Evolutionary conservation across 169 alveolate genomes (phyloP).

Genomic region (Amoebophrya sp.): DNA sequence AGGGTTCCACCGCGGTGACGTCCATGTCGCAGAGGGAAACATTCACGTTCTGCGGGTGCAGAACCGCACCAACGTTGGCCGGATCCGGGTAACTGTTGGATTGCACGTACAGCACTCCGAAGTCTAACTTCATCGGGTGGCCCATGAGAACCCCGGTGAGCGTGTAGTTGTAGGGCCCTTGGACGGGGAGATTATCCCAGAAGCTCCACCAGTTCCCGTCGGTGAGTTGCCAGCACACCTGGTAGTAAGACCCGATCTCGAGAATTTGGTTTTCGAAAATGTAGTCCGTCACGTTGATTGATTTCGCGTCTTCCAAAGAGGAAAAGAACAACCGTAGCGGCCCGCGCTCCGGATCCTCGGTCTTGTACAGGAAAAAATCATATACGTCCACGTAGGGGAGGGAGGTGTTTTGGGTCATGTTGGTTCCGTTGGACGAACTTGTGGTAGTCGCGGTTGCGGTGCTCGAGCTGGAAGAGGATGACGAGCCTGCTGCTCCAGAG

Average conservation of each 20-base stretch:
- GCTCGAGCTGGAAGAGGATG: background rate
- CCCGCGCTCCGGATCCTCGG: background rate
- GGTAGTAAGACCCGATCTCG: background rate
- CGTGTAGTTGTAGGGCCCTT: background rate
- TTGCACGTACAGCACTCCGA: background rate
- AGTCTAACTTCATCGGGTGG: background rate
- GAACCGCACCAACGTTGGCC: background rate
- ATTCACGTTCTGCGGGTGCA: background rate
- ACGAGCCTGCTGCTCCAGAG: background rate
- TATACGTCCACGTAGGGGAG: background rate
- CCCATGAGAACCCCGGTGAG: background rate
- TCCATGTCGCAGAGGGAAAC: slow-evolving; percentile 15
- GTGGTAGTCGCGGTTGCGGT: background rate
- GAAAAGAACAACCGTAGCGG: background rate
- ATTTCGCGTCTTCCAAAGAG: background rate
- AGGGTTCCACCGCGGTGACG: background rate
- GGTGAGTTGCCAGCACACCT: background rate
- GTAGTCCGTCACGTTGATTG: background rate
- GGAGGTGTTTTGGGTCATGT: background rate
- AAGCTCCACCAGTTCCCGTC: slow-evolving; percentile 1
- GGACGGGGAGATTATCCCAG: background rate
- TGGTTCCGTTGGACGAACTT: background rate
- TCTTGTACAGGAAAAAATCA: slow-evolving; percentile 13
- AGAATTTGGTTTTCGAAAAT: background rate
- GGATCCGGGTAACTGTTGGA: background rate